A percentile compares a stretch with the other conserved stretches of the same genome.
These are phyloP conservation scores for Aspergillus luchuensis DNA, from an alignment of 2,329 filamentous ascomycete species.

Conservation along the genomic window DNA sequence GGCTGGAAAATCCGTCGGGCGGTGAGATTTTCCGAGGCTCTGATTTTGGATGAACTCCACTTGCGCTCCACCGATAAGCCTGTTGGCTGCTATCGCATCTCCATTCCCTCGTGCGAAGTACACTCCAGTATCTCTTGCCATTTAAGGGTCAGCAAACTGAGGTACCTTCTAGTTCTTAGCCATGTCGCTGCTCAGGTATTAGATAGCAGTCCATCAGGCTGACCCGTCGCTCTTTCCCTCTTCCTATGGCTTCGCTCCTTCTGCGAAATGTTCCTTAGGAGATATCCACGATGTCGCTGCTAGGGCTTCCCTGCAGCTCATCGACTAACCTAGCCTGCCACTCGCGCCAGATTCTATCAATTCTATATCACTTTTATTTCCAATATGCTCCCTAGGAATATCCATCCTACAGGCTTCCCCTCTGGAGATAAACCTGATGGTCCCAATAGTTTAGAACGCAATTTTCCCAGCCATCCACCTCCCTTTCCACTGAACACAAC, in stretches of 20 bases:
- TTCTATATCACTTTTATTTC: background rate
- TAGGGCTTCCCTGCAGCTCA: background rate
- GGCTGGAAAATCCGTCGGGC: constrained; percentile 33
- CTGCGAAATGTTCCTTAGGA: background rate
- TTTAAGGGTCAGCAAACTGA: too few species aligned
- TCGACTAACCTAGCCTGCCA: background rate
- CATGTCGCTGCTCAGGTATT: background rate
- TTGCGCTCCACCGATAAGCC: constrained; percentile 4
- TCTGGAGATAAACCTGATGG: background rate
- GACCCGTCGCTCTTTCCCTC: background rate
- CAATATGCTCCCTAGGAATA: background rate
- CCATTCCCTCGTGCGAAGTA: too few species aligned
- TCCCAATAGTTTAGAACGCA: background rate
- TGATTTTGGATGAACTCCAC: constrained; percentile 16
- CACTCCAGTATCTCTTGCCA: too few species aligned
- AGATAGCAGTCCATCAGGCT: background rate
- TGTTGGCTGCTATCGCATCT: background rate
- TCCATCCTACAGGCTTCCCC: background rate
- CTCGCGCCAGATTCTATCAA: background rate
- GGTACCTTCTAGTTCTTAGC: background rate
- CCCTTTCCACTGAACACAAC: background rate
- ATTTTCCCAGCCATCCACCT: background rate
- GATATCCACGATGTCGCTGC: background rate
- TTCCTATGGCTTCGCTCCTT: background rate
- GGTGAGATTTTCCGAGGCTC: constrained; percentile 35